Percentiles rank a stretch among this genome's conserved stretches.
Conservation (phyloP, 148 eudicot genomes). For the Talinum fruticosum region DNA sequence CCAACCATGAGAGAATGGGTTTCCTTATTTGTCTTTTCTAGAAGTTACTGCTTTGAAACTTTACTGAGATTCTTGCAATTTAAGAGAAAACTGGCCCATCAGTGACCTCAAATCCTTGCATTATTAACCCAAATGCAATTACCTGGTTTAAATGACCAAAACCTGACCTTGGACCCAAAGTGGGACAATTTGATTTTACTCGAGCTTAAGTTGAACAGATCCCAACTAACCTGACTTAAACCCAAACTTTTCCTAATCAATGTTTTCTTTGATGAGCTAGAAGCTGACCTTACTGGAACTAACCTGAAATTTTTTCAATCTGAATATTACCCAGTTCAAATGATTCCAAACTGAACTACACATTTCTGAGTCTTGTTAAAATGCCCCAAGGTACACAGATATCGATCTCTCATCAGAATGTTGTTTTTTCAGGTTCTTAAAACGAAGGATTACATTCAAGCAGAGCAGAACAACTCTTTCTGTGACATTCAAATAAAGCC, state of each 20-base stretch:
- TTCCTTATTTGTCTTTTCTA: background rate
- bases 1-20: background rate
- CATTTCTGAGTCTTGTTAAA: background rate
- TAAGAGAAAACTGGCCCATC: background rate
- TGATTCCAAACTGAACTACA: background rate
- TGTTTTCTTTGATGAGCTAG: too few relatives aligned
- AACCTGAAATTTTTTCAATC: background rate
- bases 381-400: background rate
- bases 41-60: background rate
- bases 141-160: background rate
- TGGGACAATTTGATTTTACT: background rate
- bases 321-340: background rate
- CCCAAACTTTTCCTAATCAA: too few relatives aligned
- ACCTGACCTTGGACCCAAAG: background rate
- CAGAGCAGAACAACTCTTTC: constrained; percentile 57
- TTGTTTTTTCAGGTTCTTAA: constrained; percentile 67
- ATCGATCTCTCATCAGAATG: background rate
- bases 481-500: constrained; percentile 68
- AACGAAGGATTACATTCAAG: constrained; percentile 83
- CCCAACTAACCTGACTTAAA: background rate
- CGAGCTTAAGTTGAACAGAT: background rate
- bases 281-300: background rate
- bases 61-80: background rate
- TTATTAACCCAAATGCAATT: background rate
- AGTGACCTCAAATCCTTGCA: background rate